A percentile compares a stretch with the other conserved stretches of the same genome.
phyloP scores from a whole-genome alignment of 2,329 filamentous ascomycete species.

The Cladosporium sp. region DNA sequence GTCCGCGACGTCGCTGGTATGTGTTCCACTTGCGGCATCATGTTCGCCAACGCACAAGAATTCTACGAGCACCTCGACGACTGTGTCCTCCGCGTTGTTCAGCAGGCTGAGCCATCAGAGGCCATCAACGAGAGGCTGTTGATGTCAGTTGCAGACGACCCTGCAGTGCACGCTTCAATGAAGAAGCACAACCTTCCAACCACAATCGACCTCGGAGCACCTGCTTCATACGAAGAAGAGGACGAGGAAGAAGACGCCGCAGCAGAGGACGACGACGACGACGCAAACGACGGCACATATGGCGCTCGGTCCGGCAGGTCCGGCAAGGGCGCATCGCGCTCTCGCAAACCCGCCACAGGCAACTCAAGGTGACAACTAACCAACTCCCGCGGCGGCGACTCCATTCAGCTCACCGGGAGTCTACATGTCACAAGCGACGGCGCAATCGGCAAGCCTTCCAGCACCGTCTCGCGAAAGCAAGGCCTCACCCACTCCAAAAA shows the following conservation, averaged over 20 bases:
- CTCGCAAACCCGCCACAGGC: constrained; percentile 46
- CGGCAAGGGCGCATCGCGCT: constrained; percentile 49
- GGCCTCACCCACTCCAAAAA: constrained; percentile 78
- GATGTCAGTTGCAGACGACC: constrained; percentile 60
- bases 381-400: constrained; percentile 49
- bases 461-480: neutral
- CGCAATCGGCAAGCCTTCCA: constrained; percentile 46
- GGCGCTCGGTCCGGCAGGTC: constrained; percentile 48
- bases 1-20: constrained; percentile 77
- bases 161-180: constrained; percentile 58
- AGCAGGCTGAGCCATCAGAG: constrained; percentile 58
- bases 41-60: constrained; percentile 84
- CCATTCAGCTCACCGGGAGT: constrained; percentile 21
- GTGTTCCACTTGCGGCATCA: constrained; percentile 87
- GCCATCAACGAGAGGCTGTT: constrained; percentile 58
- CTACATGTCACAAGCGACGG: constrained; percentile 39
- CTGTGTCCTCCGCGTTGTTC: constrained; percentile 64
- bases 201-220: constrained; percentile 45
- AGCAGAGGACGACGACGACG: constrained; percentile 49
- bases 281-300: constrained; percentile 54
- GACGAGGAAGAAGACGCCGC: constrained; percentile 62
- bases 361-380: constrained; percentile 53
- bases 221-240: constrained; percentile 51
- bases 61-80: constrained; percentile 94
- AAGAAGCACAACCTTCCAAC: constrained; percentile 58